Conservation (phyloP, 2,329 filamentous ascomycete species). For the Lasiodiplodia citricola region DNA sequence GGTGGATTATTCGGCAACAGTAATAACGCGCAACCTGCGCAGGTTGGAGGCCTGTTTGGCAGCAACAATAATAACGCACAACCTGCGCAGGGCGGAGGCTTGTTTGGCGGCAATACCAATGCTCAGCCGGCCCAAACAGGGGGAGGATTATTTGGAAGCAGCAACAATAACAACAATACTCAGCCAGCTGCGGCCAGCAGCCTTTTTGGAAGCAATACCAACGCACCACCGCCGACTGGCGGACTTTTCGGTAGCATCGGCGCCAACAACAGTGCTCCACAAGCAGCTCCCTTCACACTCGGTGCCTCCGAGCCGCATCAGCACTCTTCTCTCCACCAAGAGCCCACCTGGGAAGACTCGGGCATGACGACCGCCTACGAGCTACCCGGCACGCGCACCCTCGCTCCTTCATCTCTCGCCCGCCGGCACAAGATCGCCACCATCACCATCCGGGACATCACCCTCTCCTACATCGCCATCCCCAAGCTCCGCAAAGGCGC, state of each 20-base stretch:
- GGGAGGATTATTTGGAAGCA: not conserved
- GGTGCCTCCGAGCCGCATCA: not conserved
- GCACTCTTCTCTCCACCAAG: not conserved
- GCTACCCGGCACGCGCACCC: conserved; percentile 62
- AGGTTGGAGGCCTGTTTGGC: not conserved
- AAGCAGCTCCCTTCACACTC: not conserved
- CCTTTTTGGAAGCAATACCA: not conserved
- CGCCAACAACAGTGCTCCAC: not conserved
- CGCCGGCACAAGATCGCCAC: conserved; percentile 62
- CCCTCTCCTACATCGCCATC: conserved; percentile 62
- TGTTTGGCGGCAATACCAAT: not conserved
- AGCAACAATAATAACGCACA: not conserved
- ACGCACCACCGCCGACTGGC: not conserved
- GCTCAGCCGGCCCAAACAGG: not conserved
- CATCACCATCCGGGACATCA: conserved; percentile 56
- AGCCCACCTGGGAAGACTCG: conserved; percentile 57
- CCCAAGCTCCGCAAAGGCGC: conserved; percentile 66
- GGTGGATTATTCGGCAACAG: not conserved
- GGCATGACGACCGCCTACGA: conserved; percentile 68
- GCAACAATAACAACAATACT: not conserved
- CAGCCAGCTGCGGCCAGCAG: not conserved
- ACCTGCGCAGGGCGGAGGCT: not conserved
- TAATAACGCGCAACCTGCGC: not conserved
- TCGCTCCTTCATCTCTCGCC: conserved; percentile 52
- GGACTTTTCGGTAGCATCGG: not conserved